phyloP scores from a whole-genome alignment of 352 stramenopile genomes.

The Phytophthora chlamydospora region DNA sequence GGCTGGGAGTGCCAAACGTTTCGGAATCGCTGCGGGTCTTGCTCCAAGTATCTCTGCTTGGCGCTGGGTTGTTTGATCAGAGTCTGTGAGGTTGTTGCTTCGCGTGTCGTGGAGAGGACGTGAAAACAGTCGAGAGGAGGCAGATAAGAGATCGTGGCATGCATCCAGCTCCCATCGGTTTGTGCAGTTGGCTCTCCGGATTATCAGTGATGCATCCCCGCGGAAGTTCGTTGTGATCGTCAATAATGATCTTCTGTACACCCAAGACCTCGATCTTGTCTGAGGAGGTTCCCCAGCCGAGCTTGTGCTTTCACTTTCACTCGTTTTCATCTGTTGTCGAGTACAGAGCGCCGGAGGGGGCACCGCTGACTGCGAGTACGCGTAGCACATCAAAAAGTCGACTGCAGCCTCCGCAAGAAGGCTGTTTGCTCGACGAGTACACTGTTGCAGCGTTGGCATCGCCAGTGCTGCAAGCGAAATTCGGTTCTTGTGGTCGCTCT shows the following conservation, averaged over 20 bases:
- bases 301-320: constrained; percentile 16
- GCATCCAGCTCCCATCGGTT: constrained; percentile 52
- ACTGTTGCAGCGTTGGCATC: constrained; percentile 63
- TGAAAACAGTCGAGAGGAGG: constrained; percentile 1
- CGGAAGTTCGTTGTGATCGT: constrained; percentile 48
- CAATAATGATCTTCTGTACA: constrained; percentile 60
- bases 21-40: constrained; percentile 1
- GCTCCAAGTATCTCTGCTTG: constrained; percentile 1
- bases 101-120: neutral
- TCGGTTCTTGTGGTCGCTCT: constrained; percentile 46
- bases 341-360: constrained; percentile 43
- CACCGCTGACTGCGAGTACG: constrained; percentile 57
- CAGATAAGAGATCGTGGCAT: constrained; percentile 17
- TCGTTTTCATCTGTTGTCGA: constrained; percentile 4
- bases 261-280: constrained; percentile 43
- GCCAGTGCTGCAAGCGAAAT: constrained; percentile 50
- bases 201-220: constrained; percentile 42
- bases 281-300: constrained; percentile 8
- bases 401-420: constrained; percentile 69
- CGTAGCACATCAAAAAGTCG: constrained; percentile 83
- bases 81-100: constrained; percentile 1
- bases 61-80: constrained; percentile 6
- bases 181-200: constrained; percentile 61
- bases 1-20: constrained; percentile 18
- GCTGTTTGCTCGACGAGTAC: constrained; percentile 39